These are phyloP conservation scores for Colletotrichum kahawae DNA, from an alignment of 2,329 filamentous ascomycete genomes.

Conservation along the genomic window DNA sequence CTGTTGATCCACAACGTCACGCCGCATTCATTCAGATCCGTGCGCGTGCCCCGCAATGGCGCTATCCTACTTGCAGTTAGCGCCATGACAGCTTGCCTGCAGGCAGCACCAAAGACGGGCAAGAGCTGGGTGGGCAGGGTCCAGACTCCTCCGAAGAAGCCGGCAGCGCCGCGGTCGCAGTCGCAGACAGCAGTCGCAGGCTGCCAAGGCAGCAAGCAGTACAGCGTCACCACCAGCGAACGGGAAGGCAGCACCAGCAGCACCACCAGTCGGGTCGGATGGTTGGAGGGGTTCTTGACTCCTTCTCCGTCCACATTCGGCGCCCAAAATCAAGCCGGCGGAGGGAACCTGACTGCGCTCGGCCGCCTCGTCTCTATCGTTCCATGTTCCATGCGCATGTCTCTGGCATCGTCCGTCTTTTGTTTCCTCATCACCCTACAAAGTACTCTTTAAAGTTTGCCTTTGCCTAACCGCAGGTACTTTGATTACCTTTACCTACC, in stretches of 20 bases:
- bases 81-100: background rate
- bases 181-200: background rate
- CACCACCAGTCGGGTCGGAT: background rate
- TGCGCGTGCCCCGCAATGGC: slow-evolving; percentile 2
- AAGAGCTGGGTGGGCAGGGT: background rate
- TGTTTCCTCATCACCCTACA: background rate
- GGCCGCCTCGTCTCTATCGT: background rate
- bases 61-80: background rate
- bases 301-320: background rate
- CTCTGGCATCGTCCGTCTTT: background rate
- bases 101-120: background rate
- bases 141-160: background rate
- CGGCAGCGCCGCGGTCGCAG: background rate
- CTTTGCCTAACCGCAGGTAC: background rate
- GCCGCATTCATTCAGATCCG: background rate
- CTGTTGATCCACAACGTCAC: background rate
- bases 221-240: background rate
- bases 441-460: background rate
- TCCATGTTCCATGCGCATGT: background rate
- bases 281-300: background rate
- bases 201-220: background rate
- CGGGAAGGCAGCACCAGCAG: background rate
- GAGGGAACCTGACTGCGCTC: slow-evolving; percentile 1
- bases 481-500: background rate
- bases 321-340: background rate